phyloP scores from a whole-genome alignment of 2,329 filamentous ascomycete genomes.

The Magnaporthiopsis rhizophila region DNA sequence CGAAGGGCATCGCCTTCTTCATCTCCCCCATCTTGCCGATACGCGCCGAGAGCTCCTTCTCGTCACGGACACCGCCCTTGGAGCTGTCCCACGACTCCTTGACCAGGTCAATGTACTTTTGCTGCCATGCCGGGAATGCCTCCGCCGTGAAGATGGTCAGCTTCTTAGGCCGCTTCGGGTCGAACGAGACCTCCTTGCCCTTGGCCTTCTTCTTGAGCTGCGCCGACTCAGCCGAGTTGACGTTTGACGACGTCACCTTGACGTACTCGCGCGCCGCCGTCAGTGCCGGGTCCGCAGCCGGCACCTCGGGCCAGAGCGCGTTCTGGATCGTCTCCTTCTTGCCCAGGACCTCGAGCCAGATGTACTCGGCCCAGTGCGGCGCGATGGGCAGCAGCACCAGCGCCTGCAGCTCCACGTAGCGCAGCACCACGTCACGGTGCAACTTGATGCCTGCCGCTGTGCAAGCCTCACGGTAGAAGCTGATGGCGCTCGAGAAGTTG shows the following conservation, averaged over 20 bases:
- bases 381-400: constrained; percentile 70
- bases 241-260: constrained; percentile 64
- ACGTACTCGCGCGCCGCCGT: constrained; percentile 80
- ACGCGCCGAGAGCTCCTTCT: constrained; percentile 71
- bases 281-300: constrained; percentile 56
- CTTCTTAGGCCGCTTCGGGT: constrained; percentile 87
- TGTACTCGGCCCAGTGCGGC: constrained; percentile 89
- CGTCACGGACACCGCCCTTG: constrained; percentile 55
- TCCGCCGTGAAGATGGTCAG: constrained; percentile 77
- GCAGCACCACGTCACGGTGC: constrained; percentile 70
- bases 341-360: constrained; percentile 86
- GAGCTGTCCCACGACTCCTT: constrained; percentile 58
- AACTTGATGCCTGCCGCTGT: constrained; percentile 72
- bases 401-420: constrained; percentile 70
- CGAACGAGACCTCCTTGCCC: constrained; percentile 77
- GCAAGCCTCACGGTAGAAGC: constrained; percentile 82
- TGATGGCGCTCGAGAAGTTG: constrained; percentile 78
- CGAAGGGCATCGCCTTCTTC: constrained; percentile 98
- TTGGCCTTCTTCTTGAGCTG: constrained; percentile 88
- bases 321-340: constrained; percentile 71
- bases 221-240: constrained; percentile 75
- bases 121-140: constrained; percentile 83
- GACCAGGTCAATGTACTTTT: constrained; percentile 77
- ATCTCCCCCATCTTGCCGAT: constrained; percentile 80
- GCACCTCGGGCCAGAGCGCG: constrained; percentile 65